These are phyloP conservation scores for Yamadazyma nakazawae DNA, from an alignment of 805 yeast species.

Conservation along the genomic window DNA sequence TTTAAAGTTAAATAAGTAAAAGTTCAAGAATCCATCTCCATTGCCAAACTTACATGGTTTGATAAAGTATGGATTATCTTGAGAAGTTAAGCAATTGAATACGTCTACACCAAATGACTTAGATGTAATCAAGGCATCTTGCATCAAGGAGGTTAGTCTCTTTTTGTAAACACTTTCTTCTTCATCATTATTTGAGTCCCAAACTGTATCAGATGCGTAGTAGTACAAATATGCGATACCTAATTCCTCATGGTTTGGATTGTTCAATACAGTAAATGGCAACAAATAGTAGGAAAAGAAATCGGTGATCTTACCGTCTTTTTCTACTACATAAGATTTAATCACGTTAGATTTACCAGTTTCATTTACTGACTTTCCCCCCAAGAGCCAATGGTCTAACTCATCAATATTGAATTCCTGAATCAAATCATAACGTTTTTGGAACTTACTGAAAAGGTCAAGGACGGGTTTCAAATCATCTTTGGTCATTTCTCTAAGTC, in stretches of 20 bases:
- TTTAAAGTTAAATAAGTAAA: conserved; percentile 86
- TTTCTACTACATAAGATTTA: conserved; percentile 74
- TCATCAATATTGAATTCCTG: conserved; percentile 71
- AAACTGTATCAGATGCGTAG: conserved; percentile 73
- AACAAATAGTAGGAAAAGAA: conserved; percentile 85
- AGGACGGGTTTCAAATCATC: conserved; percentile 65
- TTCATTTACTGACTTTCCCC: conserved; percentile 27
- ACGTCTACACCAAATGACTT: conserved; percentile 75
- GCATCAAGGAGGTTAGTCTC: conserved; percentile 60
- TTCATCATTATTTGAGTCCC: conserved; percentile 17
- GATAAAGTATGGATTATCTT: conserved; percentile 83
- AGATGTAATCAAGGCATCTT: conserved; percentile 75
- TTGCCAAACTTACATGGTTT: conserved; percentile 83
- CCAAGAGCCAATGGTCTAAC: conserved; percentile 77
- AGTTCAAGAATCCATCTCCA: conserved; percentile 91
- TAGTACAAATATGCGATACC: conserved; percentile 88
- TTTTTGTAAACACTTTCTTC: conserved; percentile 46
- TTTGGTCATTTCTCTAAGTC: conserved; percentile 54
- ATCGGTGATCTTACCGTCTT: conserved; percentile 72
- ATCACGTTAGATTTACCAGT: conserved; percentile 46
- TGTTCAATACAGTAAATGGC: conserved; percentile 79
- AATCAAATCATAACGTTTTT: conserved; percentile 65
- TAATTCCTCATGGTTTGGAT: conserved; percentile 58
- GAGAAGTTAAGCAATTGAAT: conserved; percentile 87
- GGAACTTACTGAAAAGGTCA: conserved; percentile 58